phyloP scores from a whole-genome alignment of 2,329 filamentous ascomycete species.

The Calonectria pauciramosa region DNA sequence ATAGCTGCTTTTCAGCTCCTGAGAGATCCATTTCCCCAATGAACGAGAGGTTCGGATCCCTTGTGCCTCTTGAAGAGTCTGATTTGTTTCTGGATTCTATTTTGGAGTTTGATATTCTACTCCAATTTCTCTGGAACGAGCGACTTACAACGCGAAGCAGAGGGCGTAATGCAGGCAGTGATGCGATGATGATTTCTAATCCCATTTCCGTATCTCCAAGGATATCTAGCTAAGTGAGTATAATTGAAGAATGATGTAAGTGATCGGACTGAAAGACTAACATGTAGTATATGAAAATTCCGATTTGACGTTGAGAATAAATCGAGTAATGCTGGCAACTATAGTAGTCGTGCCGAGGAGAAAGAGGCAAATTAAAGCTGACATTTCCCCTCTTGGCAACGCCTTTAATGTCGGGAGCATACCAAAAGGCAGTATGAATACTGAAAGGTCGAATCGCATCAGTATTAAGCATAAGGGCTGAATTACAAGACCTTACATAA shows the following conservation, averaged over 20 bases:
- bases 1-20: neutral
- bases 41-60: neutral
- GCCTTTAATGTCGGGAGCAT: slow-evolving; percentile 2
- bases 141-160: neutral
- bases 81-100: neutral
- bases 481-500: neutral
- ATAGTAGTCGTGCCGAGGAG: neutral
- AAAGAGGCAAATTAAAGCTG: neutral
- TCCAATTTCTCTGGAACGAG: neutral
- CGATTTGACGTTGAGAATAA: neutral
- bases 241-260: neutral
- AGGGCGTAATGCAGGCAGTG: neutral
- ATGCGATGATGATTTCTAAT: neutral
- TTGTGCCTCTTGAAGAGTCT: neutral
- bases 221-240: neutral
- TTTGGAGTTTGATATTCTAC: neutral
- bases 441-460: neutral
- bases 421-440: neutral
- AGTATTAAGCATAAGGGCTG: neutral
- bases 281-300: slow-evolving; percentile 1
- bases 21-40: neutral
- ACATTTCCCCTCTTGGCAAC: neutral
- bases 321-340: neutral
- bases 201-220: neutral
- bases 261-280: neutral